Evolutionary conservation across 805 yeast species (phyloP).

Genomic region (Candida glaebosa): DNA sequence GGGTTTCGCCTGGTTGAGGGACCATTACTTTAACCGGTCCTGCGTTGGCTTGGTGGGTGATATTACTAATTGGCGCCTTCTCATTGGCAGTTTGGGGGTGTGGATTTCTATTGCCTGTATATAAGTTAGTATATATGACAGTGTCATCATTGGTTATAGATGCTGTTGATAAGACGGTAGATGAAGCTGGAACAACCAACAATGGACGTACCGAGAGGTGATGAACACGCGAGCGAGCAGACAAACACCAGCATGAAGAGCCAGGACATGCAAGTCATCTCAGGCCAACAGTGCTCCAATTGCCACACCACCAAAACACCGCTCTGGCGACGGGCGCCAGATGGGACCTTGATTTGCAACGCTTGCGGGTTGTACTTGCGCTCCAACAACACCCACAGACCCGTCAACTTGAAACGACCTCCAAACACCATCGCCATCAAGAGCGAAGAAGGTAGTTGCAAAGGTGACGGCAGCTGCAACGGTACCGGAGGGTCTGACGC

Average conservation of each 20-base stretch:
- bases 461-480: conserved; percentile 77
- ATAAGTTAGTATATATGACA: not conserved
- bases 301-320: conserved; percentile 58
- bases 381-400: conserved; percentile 61
- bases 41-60: no score
- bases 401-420: conserved; percentile 60
- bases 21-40: no score
- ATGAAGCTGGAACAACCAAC: not conserved
- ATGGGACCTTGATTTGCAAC: conserved; percentile 53
- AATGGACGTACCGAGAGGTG: not conserved
- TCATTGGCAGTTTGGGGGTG: no score
- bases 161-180: not conserved
- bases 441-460: conserved; percentile 55
- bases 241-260: not conserved
- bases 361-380: conserved; percentile 60
- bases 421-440: conserved; percentile 47
- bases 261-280: not conserved
- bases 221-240: not conserved
- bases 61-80: no score
- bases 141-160: not conserved
- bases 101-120: no score
- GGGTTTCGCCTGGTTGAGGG: no score
- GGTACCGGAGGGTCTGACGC: conserved; percentile 84
- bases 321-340: conserved; percentile 56
- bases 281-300: conserved; percentile 49